These are phyloP conservation scores for Pseudogymnoascus sp. DNA, from an alignment of 2,329 filamentous ascomycete species.

Conservation along the genomic window DNA sequence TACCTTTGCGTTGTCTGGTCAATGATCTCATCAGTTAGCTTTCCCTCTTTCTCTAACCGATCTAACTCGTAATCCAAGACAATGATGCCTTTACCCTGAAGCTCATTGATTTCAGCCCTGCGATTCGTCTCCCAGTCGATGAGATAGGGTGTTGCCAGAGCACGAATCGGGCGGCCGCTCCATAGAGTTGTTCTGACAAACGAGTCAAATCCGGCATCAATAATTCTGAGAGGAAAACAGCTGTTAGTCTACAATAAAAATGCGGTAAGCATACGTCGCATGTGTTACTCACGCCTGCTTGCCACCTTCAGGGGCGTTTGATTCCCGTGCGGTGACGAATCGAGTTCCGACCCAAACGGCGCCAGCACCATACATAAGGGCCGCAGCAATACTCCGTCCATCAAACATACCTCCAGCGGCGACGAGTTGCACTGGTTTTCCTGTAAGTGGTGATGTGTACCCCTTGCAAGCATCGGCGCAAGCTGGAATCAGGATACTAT, in stretches of 20 bases:
- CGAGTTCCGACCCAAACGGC: conserved; percentile 96
- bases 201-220: conserved; percentile 78
- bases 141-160: conserved; percentile 87
- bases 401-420: conserved; percentile 93
- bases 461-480: conserved; percentile 75
- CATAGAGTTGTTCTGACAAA: conserved; percentile 94
- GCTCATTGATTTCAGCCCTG: conserved; percentile 74
- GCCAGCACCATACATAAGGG: conserved; percentile 84
- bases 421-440: conserved; percentile 79
- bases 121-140: conserved; percentile 90
- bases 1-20: conserved; percentile 8
- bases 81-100: conserved; percentile 75
- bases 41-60: conserved; percentile 56
- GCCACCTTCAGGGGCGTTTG: conserved; percentile 84
- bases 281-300: conserved; percentile 63
- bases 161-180: conserved; percentile 80
- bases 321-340: conserved; percentile 90
- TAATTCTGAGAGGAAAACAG: neutral
- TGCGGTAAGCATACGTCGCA: neutral
- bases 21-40: conserved; percentile 16
- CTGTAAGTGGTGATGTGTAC: conserved; percentile 78
- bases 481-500: conserved; percentile 82
- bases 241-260: neutral
- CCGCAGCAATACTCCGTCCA: conserved; percentile 79
- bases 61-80: conserved; percentile 89